Base-by-base conservation (phyloP, 345 rosid genomes). In the Boechera stricta region DNA sequence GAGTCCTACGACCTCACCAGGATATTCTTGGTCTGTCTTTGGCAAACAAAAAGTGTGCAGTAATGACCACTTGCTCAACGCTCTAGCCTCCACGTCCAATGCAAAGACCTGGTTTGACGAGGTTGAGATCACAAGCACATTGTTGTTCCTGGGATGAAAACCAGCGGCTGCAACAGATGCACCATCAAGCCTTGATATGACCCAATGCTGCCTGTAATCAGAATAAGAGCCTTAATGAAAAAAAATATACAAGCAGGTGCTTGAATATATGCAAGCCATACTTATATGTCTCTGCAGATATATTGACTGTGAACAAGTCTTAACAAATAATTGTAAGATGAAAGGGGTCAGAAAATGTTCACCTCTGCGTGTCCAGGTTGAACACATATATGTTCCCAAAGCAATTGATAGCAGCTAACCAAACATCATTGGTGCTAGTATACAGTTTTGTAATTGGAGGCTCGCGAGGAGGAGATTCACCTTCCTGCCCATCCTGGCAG, bases 91-190 rank as follows among this genome's bases (percentile, higher is more conserved):
- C 74, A 92, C 91, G 76, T 95, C 94, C 68, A 95, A 85, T 16
- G 85, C 92, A 85, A 86, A 89, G 28, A 95, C 93, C 74, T 89
- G 91, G 80, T 92, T 92, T 72, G 89, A 81, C 12, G 97, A 88
- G 31, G 97, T 95, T 8, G 94, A 83, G 60, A 95, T 47, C 61
- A 95, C 81, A 73, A 92, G 89, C 67, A 86, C 88, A 71, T 82
- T 92, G 81, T 69, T 89, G 41, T 87, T 79, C 59, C 70, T 83
- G 41, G 98, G 98, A 66, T 93, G 86, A 66, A 95, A 92, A 75
- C 97, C 98, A 81, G 87, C 97, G 38, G 99, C 95, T 49, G 99
- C 86, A 64, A 95, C 94, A 75, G 94, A 92, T 69, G 99, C 96
- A 62, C 95, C 97, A 71, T 91, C 89, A 72, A 95, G 80, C 84